Conservation (phyloP, 352 stramenopile species). For the Phytophthora megakarya region DNA sequence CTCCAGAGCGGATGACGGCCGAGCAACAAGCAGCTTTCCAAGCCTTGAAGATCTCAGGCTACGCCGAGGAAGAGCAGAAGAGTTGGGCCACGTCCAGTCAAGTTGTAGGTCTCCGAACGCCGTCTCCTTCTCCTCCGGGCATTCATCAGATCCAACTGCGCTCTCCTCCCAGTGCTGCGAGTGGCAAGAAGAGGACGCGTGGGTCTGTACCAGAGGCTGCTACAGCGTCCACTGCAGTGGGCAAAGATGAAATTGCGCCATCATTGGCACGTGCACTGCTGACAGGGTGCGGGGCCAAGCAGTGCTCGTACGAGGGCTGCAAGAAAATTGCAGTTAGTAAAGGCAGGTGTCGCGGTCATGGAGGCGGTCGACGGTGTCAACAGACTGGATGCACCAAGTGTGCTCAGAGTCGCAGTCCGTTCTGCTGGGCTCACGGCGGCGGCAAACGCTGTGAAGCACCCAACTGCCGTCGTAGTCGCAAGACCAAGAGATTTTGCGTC, state of each 20-base stretch:
- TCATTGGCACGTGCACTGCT: slow-evolving; percentile 46
- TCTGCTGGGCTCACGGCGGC: slow-evolving; percentile 77
- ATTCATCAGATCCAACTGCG: slow-evolving; percentile 25
- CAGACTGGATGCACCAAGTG: slow-evolving; percentile 69
- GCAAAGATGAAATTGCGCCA: slow-evolving; percentile 42
- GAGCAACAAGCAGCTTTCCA: slow-evolving; percentile 45
- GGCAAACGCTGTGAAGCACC: slow-evolving; percentile 73
- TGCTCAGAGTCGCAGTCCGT: slow-evolving; percentile 73
- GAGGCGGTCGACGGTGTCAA: slow-evolving; percentile 69
- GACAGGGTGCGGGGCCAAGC: slow-evolving; percentile 66
- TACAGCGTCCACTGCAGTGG: slow-evolving; percentile 13
- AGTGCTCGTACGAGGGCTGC: slow-evolving; percentile 69
- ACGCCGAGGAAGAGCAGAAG: slow-evolving; percentile 30
- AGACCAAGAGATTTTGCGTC: slow-evolving; percentile 80
- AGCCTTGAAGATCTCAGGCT: slow-evolving; percentile 43
- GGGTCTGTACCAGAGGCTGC: slow-evolving; percentile 8
- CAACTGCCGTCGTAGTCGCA: slow-evolving; percentile 70
- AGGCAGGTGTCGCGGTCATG: slow-evolving; percentile 71
- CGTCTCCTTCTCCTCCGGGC: slow-evolving; percentile 2
- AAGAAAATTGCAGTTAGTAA: slow-evolving; percentile 80
- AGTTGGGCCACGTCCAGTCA: slow-evolving; percentile 19
- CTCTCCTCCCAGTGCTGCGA: slow-evolving; percentile 20
- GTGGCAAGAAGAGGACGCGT: slow-evolving; percentile 53
- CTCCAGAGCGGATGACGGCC: slow-evolving; percentile 29
- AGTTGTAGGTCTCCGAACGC: slow-evolving; percentile 10